Evolutionary conservation across 1,139 yeast species (phyloP), one percentile per base, ranked within the genome.

Genomic region (Diutina mesorugosa): DNA sequence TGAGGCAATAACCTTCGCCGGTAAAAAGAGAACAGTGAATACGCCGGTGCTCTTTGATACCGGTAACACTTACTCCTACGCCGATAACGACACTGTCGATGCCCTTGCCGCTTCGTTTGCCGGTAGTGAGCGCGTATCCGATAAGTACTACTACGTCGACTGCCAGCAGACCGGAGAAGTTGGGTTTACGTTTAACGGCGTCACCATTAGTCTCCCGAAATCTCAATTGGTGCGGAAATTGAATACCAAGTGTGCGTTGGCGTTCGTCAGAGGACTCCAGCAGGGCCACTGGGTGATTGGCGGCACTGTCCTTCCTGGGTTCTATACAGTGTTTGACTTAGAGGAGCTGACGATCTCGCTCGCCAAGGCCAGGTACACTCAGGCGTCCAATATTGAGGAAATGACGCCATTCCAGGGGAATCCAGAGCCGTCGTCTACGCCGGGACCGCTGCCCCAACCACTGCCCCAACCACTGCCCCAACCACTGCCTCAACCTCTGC

Each of bases 241-340:
- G 12, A 14, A 21, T 47, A 16, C 28, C 9, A n/a, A 5, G n/a
- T 48, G 52, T 48, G 41, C 38, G 26, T 48, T 48, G 21, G 52
- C 41, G 4, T 48, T 48, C 26, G 26, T 14, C 14, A 29, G 21
- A 8, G 38, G 41, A n/a, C n/a, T 30, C 16, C 38, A 48, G 7
- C 10, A 29, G 6, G 26, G 26, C 12, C 21, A 48, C 18, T 48
- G 29, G 28, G 35, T 32, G 18, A 63, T 69, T 56, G 74, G 74
- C 41, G 72, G 67, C 55, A 64, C 67, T 56, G 68, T 70, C 57
- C 67, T 71, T 63, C 65, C 72, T 62, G 60, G 60, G 45, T 69
- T 71, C 9, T 69, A 70, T 59, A 61, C 66, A 45, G 67, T 67
- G 51, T 69, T 63, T 59, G 67, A 71, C 57, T 66, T 69, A 55